These are phyloP conservation scores for Casuarina equisetifolia DNA, from an alignment of 306 rosid species.

Conservation along the genomic window DNA sequence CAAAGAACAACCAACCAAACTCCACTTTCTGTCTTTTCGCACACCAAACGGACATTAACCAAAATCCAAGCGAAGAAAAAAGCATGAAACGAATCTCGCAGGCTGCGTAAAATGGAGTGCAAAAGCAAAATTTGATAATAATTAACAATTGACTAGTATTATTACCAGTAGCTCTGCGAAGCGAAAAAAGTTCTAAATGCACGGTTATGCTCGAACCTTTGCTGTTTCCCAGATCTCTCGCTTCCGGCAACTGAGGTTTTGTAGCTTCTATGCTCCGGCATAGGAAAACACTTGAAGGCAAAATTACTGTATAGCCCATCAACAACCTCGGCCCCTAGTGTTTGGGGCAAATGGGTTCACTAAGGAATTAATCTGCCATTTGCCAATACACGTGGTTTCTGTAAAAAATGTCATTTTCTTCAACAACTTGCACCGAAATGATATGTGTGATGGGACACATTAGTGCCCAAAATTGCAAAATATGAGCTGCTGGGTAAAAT, in stretches of 20 bases:
- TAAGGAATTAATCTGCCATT: too few species aligned
- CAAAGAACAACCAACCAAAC: neutral
- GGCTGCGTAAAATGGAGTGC: neutral
- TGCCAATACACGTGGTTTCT: too few species aligned
- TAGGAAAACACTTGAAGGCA: neutral
- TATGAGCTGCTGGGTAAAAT: too few species aligned
- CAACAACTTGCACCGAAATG: too few species aligned
- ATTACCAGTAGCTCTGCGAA: too few species aligned
- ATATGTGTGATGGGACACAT: too few species aligned
- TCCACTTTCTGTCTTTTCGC: too few species aligned
- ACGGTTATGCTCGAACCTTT: neutral
- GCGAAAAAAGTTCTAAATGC: too few species aligned
- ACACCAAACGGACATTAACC: too few species aligned
- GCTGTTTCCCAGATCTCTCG: neutral
- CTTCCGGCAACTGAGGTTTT: neutral
- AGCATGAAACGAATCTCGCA: neutral
- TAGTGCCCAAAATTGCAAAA: too few species aligned
- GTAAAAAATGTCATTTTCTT: too few species aligned
- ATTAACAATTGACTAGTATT: neutral
- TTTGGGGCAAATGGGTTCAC: neutral
- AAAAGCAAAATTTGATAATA: neutral
- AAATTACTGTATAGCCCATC: slow-evolving; percentile 1
- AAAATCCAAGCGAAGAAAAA: too few species aligned
- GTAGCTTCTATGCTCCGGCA: neutral
- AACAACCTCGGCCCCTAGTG: neutral